Evolutionary conservation across 148 eudicot species (phyloP).

Genomic region (Bassia scoparia): DNA sequence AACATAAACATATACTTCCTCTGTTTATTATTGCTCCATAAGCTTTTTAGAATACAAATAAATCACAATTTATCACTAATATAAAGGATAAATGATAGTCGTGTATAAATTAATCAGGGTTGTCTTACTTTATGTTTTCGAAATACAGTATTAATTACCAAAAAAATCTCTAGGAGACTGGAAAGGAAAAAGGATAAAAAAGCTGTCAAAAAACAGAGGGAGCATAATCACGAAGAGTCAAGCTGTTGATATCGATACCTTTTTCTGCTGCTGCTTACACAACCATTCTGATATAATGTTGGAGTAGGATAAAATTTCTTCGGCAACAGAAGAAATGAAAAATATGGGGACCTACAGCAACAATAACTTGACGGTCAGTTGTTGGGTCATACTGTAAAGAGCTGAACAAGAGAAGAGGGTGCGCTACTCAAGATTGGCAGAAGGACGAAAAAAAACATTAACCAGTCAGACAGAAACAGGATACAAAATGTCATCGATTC

Average conservation of each 20-base stretch:
- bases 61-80: not conserved
- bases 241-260: constrained; percentile 38
- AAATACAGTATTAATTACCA: no score
- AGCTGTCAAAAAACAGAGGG: not conserved
- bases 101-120: no score
- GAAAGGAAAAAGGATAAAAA: not conserved
- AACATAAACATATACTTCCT: not conserved
- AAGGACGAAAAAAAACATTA: not conserved
- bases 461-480: not conserved
- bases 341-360: constrained; percentile 64
- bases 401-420: not conserved
- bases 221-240: not conserved
- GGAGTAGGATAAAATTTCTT: constrained; percentile 64
- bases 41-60: not conserved
- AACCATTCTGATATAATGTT: constrained; percentile 88
- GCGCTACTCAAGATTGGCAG: not conserved
- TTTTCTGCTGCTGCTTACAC: constrained; percentile 65
- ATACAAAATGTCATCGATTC: not conserved
- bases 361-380: constrained; percentile 11
- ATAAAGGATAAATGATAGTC: no score
- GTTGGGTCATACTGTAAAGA: not conserved
- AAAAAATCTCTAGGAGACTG: not conserved
- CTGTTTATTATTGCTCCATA: not conserved
- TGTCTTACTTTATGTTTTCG: no score
- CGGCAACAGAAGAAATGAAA: constrained; percentile 72